Base-by-base conservation (phyloP, 768 basidiomycete genomes). In the Russula sp. region DNA sequence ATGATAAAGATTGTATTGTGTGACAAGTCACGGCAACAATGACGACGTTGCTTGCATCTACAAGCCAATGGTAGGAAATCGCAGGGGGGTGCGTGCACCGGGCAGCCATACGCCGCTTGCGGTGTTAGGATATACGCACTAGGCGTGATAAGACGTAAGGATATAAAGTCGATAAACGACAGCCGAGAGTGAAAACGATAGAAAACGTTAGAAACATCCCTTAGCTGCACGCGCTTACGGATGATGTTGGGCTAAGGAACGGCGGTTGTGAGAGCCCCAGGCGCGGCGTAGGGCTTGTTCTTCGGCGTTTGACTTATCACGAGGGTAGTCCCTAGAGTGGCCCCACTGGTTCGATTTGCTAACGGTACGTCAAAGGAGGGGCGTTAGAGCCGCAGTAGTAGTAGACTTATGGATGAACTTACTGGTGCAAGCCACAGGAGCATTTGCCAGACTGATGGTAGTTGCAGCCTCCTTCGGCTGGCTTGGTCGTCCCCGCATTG, bases 41-140 rank as follows among this genome's bases (percentile, higher is more conserved):
- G 44, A 46, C 44, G n/a, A 46, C 44, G n/a, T 22, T 10, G n/a
- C 44, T 46, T 48, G 46, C 11, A 48, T 48, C 22, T 22, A 48
- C 46, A 48, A 48, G 46, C 46, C 9, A 48, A 5, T n/a, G 11
- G 46, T 22, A 48, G 46, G 9, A 48, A 48, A 48, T 22, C 10
- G 10, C 20, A 18, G 40, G 44, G 6, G 44, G 9, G 46, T 48
- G 14, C 34, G 22, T 57, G 62, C 55, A 55, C 53, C 26, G 10
- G 56, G 50, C 57, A 48, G 24, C 26, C 28, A 36, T 28, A 11
- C 18, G 7, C 63, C 34, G 57, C 57, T 59, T 3, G 51, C 51
- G 44, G 57, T 46, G 36, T 14, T 6, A 5, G 32, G 22, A 32
- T 52, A 40, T 34, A 24, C 53, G 63, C 52, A 38, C 58, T 50